Base-by-base conservation (phyloP, 2,329 filamentous ascomycete genomes). In the Exophiala dermatitidis region DNA sequence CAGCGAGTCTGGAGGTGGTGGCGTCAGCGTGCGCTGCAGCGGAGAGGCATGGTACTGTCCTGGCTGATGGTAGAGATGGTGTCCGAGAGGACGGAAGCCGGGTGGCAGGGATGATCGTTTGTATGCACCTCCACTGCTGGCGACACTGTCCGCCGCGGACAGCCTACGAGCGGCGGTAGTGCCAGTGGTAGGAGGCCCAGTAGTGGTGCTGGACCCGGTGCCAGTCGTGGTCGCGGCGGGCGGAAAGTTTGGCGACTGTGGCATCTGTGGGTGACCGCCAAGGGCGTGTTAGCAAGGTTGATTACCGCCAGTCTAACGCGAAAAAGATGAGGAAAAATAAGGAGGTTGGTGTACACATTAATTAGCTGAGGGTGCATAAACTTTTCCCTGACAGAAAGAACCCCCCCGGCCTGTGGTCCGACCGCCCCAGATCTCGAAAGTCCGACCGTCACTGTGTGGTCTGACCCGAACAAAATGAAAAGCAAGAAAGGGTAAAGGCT, bases 21-120 rank as follows among this genome's bases (percentile, higher is more conserved):
- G 91, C 6, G 91, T 96, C 58, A 96, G 78, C 30, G 90, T 86
- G 71, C 91, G 88, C 69, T 95, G 90, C 48, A 97, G 75, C 38
- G 91, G 90, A 38, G 90, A 96, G 42, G 90, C 90, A 67, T 91
- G 86, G 66, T 95, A 95, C 45, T 59, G 60, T 46, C 72, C 68
- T 32, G 67, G 65, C 12, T 68, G 63, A 3, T 70, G 65, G 4
- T 71, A 68, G 10, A 71, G 69, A 29, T 73, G 59, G 41, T 57
- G 54, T 29, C 67, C 68, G 30, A 66, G 60, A 5, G 63, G 67
- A 75, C 80, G 71, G 60, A 78, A 79, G 64, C 70, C 68, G 28
- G 81, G 75, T 68, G 86, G 76, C 72, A 87, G 66, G 72, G 85
- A 82, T 41, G 77, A 79, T 50, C 79, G 75, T 60, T 75, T 76